phyloP scores from a whole-genome alignment of 2,329 filamentous ascomycete genomes.

The Aphanoascus verrucosus region DNA sequence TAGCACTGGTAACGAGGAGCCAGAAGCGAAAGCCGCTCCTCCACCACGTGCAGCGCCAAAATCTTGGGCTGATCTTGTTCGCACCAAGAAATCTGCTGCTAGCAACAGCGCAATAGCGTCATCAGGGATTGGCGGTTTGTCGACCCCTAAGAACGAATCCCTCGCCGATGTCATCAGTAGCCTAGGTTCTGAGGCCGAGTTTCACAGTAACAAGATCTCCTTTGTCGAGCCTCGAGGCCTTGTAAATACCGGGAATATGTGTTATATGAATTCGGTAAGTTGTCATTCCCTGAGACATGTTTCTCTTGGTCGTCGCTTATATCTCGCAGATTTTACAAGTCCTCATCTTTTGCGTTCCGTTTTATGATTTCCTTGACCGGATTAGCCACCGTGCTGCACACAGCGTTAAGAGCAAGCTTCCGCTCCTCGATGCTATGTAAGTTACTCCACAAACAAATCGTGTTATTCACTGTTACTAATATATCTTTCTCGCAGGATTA shows the following conservation, averaged over 20 bases:
- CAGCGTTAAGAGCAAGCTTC: slow-evolving; percentile 91
- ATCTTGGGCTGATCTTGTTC: slow-evolving; percentile 60
- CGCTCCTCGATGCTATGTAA: slow-evolving; percentile 85
- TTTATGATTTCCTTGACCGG: slow-evolving; percentile 86
- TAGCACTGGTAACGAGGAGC: slow-evolving; percentile 15
- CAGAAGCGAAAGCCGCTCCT: slow-evolving; percentile 11
- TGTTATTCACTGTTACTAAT: neutral
- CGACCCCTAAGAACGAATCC: slow-evolving; percentile 46
- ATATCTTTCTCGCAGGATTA: slow-evolving; percentile 52
- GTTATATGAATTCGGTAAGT: slow-evolving; percentile 98
- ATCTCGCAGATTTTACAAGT: slow-evolving; percentile 72
- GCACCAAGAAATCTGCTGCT: slow-evolving; percentile 36
- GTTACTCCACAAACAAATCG: slow-evolving; percentile 25
- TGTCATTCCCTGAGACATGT: neutral
- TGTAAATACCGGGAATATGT: slow-evolving; percentile 97
- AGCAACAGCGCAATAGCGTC: slow-evolving; percentile 22
- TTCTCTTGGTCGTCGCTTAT: neutral
- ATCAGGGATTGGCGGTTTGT: slow-evolving; percentile 26
- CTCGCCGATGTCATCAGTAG: slow-evolving; percentile 66
- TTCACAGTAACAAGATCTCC: slow-evolving; percentile 51
- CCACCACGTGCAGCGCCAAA: slow-evolving; percentile 44
- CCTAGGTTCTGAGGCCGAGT: slow-evolving; percentile 52
- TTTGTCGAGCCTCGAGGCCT: slow-evolving; percentile 89
- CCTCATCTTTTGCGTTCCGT: slow-evolving; percentile 83
- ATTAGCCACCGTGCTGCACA: slow-evolving; percentile 72